phyloP scores from a whole-genome alignment of 2,329 filamentous ascomycete genomes.

The Akanthomyces muscarius region DNA sequence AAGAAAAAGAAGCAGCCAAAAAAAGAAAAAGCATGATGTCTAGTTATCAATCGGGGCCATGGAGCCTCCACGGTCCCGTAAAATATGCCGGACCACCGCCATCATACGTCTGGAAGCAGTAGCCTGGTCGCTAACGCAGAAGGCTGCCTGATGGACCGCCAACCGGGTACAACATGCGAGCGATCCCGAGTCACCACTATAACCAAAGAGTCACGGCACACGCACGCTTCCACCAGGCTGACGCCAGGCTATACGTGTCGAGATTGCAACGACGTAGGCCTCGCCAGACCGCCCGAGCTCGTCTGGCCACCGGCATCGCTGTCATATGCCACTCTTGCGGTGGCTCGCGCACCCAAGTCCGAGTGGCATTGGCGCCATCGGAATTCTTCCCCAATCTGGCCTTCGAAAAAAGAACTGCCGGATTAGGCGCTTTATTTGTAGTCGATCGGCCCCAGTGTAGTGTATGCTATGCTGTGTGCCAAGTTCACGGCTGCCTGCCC shows the following conservation, averaged over 20 bases:
- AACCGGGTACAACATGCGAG: constrained; percentile 17
- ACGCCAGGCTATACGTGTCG: constrained; percentile 15
- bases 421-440: not conserved
- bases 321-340: not conserved
- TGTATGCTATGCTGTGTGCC: not conserved
- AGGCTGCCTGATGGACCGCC: constrained; percentile 3
- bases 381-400: not conserved
- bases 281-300: not conserved
- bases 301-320: not conserved
- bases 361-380: not conserved
- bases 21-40: not conserved
- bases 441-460: not conserved
- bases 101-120: constrained; percentile 1
- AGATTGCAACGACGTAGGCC: not conserved
- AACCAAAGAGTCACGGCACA: constrained; percentile 11
- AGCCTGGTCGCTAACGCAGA: constrained; percentile 2
- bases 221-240: constrained; percentile 9
- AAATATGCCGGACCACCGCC: not conserved
- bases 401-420: not conserved
- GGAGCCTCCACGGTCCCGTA: not conserved
- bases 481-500: constrained; percentile 2
- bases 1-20: not conserved
- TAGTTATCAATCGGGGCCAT: not conserved
- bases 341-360: not conserved
- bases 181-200: constrained; percentile 11